Evolutionary conservation across 495 filamentous ascomycete species (phyloP), one percentile per base, ranked within the genome.

Genomic region (Aspergillus homomorphus): DNA sequence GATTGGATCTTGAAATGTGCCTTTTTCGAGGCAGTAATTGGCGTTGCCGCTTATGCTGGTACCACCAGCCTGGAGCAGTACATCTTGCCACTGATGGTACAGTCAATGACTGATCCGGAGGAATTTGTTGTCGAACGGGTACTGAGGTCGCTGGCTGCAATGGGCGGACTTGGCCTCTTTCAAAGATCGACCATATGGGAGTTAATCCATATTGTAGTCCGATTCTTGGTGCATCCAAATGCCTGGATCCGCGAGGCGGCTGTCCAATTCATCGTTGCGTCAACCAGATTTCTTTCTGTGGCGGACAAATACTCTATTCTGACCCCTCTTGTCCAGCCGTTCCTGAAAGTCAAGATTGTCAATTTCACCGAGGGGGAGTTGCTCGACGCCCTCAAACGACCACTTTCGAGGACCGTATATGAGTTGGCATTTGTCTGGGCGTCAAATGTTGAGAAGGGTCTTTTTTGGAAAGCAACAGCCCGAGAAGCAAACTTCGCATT

Each of bases 1-100:
- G 92, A 98, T 66, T 99, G 95, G 95, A 89, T 90, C 69, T 76
- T 99, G 21, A 96, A 96, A 69, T 96, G 90, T 66, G 91, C 95
- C 19, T 98, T 98, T 68, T 96, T 99, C 62, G 90, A 96, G 60
- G 90, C 92, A 0, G 92, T 98, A 19, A 89, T 97, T 19, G 92
- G 92, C 10, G 94, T 99, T 54, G 90, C 92, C 15, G 84, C 89
- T 0, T 97, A 96, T 60, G 79, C 98, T 42, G 95, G 95, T 6
- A 89, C 87, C 50, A 87, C 83, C 15, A 92, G 87, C 56, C 72
- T 98, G 53, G 95, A 99, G 71, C 93, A 96, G 58, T 99, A 96
- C 66, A 96, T 98, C 49, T 80, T 99, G 42, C 95, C 95, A 1
- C 74, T 99, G 14, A 96, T 99, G 92, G 81, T 96, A 10, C 95